Evolutionary conservation across 306 rosid species (phyloP).

Genomic region (Vicia faba): DNA sequence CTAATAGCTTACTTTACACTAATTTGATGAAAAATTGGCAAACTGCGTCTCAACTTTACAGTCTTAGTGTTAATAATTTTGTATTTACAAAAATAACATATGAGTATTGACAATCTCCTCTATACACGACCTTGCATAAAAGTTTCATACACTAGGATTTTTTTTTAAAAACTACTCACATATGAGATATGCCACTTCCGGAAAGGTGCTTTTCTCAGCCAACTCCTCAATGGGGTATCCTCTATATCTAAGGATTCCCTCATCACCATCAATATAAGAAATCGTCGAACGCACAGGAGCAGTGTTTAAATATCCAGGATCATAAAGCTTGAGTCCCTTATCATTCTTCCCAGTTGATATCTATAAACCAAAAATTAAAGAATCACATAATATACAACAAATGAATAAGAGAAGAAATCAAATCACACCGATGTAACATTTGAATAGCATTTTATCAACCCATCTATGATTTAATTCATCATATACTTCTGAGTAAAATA

Average conservation of each 20-base stretch:
- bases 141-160: not conserved
- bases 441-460: not conserved
- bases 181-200: slow-evolving; percentile 87
- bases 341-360: slow-evolving; percentile 68
- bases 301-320: slow-evolving; percentile 88
- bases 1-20: not conserved
- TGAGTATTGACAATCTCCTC: not conserved
- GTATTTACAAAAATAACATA: not conserved
- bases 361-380: slow-evolving; percentile 42
- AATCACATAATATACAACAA: not conserved
- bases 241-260: slow-evolving; percentile 85
- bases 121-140: not conserved
- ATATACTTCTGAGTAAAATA: not conserved
- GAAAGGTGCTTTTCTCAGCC: slow-evolving; percentile 77
- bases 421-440: not conserved
- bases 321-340: slow-evolving; percentile 87
- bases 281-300: slow-evolving; percentile 85
- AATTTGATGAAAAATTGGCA: not conserved
- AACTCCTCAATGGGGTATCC: slow-evolving; percentile 89
- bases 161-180: slow-evolving; percentile 52
- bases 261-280: slow-evolving; percentile 87
- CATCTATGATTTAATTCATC: slow-evolving; percentile 23
- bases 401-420: not conserved
- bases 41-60: not conserved
- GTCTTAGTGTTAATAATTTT: too few relatives aligned